Conservation (phyloP, 1,284 basidiomycete genomes). For the Malassezia japonica region DNA sequence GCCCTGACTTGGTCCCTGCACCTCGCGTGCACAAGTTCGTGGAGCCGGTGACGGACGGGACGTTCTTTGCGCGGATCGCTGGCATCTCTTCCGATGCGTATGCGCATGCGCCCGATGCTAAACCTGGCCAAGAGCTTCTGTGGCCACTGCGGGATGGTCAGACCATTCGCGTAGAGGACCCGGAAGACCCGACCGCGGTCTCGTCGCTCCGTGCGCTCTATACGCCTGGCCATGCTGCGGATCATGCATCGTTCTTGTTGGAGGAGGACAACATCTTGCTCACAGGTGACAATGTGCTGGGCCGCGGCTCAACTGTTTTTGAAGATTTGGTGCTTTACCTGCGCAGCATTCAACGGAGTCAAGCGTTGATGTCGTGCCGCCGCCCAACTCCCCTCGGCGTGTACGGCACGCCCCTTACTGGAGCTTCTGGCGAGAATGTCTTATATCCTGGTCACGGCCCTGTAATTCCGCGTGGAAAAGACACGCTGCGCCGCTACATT, state of each 20-base stretch:
- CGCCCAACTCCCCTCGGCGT: conserved; percentile 33
- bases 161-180: conserved; percentile 10
- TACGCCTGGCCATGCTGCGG: conserved; percentile 81
- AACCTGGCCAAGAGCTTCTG: conserved; percentile 24
- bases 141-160: conserved; percentile 9
- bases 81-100: conserved; percentile 71
- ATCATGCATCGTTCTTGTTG: conserved; percentile 61
- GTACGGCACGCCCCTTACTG: conserved; percentile 10
- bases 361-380: conserved; percentile 49
- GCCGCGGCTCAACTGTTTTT: conserved; percentile 81
- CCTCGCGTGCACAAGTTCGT: conserved; percentile 52
- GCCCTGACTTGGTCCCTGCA: conserved; percentile 31
- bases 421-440: conserved; percentile 28
- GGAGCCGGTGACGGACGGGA: conserved; percentile 51
- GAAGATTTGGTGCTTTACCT: conserved; percentile 71
- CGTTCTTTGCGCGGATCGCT: conserved; percentile 76
- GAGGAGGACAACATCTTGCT: conserved; percentile 56
- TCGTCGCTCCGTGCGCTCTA: conserved; percentile 57
- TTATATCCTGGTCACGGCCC: conserved; percentile 85
- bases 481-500: conserved; percentile 63
- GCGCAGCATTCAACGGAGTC: conserved; percentile 59
- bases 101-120: conserved; percentile 11
- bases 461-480: conserved; percentile 56
- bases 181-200: conserved; percentile 47
- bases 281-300: conserved; percentile 82